Percentiles rank a stretch among this genome's conserved stretches.
These are phyloP conservation scores for Pseudogymnoascus sp. DNA, from an alignment of 2,329 filamentous ascomycete species.

Conservation along the genomic window DNA sequence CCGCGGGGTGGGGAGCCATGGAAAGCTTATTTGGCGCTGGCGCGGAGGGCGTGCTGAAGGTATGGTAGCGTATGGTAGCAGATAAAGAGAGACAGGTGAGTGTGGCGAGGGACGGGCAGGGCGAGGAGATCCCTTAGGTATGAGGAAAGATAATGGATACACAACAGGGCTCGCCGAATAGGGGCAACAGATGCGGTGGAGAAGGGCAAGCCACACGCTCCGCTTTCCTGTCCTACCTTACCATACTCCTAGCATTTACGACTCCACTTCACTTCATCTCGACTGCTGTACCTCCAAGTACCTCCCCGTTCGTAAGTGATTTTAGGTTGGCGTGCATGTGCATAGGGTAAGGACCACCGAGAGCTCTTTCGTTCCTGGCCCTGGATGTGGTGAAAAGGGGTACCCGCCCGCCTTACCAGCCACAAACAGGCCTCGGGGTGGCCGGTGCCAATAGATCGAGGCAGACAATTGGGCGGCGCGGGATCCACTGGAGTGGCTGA, in stretches of 20 bases:
- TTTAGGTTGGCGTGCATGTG: conserved; percentile 3
- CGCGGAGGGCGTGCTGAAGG: background rate
- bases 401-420: background rate
- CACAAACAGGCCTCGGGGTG: background rate
- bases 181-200: background rate
- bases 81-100: background rate
- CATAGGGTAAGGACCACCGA: background rate
- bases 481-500: background rate
- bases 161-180: background rate
- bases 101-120: background rate
- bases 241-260: background rate
- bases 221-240: background rate
- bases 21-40: background rate
- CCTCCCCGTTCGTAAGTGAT: background rate
- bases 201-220: background rate
- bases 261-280: background rate
- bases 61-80: background rate
- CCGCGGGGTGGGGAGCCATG: background rate
- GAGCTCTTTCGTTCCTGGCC: background rate
- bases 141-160: background rate
- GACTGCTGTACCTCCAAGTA: background rate
- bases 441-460: background rate
- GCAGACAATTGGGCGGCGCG: background rate
- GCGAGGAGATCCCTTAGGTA: background rate
- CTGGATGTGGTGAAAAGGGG: background rate